Evolutionary conservation across 2,329 filamentous ascomycete genomes (phyloP).

Genomic region (Colletotrichum cordylinicola): DNA sequence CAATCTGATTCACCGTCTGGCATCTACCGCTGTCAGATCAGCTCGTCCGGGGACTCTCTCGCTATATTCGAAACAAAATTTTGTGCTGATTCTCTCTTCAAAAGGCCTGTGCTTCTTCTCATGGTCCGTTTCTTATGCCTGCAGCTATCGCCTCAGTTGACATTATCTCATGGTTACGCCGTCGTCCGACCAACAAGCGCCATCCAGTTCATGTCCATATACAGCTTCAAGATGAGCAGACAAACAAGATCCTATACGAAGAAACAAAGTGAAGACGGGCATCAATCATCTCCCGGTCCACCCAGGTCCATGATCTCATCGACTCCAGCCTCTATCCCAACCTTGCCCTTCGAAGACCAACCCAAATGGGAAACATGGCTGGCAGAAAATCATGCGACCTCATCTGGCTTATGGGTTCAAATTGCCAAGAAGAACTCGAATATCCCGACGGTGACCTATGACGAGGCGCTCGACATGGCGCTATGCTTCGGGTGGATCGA

Average conservation of each 20-base stretch:
- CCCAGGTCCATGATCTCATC: background rate
- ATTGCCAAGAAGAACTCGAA: slow-evolving; percentile 52
- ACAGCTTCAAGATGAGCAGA: background rate
- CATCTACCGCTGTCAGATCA: background rate
- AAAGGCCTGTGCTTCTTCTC: background rate
- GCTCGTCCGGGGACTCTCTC: background rate
- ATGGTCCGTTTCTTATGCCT: background rate
- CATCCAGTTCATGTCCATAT: background rate
- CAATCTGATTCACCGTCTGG: background rate
- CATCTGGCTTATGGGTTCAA: slow-evolving; percentile 50
- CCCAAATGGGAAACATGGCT: slow-evolving; percentile 44
- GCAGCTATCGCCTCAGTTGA: background rate
- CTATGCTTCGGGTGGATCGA: slow-evolving; percentile 71
- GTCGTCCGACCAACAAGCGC: background rate
- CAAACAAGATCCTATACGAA: background rate
- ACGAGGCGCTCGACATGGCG: slow-evolving; percentile 59
- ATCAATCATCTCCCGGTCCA: background rate
- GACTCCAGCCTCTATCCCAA: slow-evolving; percentile 14
- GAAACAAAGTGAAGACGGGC: background rate
- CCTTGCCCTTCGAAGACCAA: slow-evolving; percentile 32
- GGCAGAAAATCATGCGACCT: slow-evolving; percentile 33
- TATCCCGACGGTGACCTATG: slow-evolving; percentile 51
- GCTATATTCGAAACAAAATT: background rate
- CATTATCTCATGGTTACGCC: background rate
- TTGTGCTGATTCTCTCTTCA: background rate